These are phyloP conservation scores for Trichoderma cornu-damae DNA, from an alignment of 2,329 filamentous ascomycete species.

Conservation along the genomic window DNA sequence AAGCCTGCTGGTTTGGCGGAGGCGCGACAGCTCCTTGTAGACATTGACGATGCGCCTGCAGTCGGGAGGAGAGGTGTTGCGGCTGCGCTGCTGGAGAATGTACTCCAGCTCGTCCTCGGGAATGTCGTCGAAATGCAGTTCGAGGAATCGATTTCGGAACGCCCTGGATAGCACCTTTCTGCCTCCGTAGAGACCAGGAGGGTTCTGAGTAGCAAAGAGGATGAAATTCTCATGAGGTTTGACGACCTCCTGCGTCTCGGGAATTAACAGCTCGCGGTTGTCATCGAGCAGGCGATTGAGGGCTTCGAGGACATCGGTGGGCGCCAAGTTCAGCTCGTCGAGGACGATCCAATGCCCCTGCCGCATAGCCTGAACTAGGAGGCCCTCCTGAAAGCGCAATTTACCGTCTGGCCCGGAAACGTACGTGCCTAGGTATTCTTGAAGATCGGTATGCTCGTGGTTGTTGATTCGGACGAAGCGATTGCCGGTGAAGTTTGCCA, in stretches of 20 bases:
- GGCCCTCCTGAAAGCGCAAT: conserved; percentile 84
- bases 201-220: conserved; percentile 97
- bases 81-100: conserved; percentile 82
- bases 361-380: conserved; percentile 85
- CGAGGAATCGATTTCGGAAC: conserved; percentile 93
- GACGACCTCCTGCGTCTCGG: conserved; percentile 92
- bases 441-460: conserved; percentile 95
- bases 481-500: conserved; percentile 94
- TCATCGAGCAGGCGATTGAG: conserved; percentile 94
- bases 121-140: conserved; percentile 97
- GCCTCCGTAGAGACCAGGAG: conserved; percentile 89
- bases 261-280: conserved; percentile 90
- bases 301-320: conserved; percentile 93
- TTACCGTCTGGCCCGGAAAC: conserved; percentile 80
- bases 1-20: conserved; percentile 82
- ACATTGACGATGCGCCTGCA: conserved; percentile 87
- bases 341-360: conserved; percentile 97
- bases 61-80: conserved; percentile 83
- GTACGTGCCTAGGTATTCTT: conserved; percentile 96
- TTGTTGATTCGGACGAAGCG: conserved; percentile 99
- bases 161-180: conserved; percentile 89
- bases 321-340: conserved; percentile 93
- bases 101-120: conserved; percentile 89
- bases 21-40: conserved; percentile 83
- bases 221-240: conserved; percentile 93